A percentile compares a stretch with the other conserved stretches of the same genome.
Evolutionary conservation across 2,329 filamentous ascomycete species (phyloP).

Genomic region (Ascosphaera aggregata): DNA sequence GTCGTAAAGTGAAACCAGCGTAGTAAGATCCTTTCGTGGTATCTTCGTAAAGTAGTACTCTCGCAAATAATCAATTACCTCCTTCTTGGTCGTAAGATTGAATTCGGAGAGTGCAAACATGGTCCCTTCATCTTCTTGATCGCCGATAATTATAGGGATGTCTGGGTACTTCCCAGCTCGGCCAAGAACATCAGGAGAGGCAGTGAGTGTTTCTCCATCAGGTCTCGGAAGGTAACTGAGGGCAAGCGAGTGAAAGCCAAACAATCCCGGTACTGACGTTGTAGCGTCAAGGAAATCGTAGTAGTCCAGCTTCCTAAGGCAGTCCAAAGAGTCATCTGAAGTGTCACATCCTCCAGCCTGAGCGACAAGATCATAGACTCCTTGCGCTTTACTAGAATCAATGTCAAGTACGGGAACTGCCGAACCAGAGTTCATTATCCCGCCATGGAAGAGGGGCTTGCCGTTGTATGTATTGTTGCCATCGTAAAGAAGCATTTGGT

Average conservation of each 20-base stretch:
- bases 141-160: constrained; percentile 42
- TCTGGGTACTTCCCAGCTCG: constrained; percentile 29
- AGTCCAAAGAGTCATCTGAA: constrained; percentile 21
- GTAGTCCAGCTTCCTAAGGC: constrained; percentile 25
- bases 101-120: constrained; percentile 46
- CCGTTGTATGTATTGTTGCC: constrained; percentile 55
- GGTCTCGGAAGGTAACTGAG: constrained; percentile 54
- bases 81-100: constrained; percentile 38
- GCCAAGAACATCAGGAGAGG: constrained; percentile 38
- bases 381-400: constrained; percentile 42
- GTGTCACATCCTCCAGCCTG: constrained; percentile 21
- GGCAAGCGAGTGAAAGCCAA: constrained; percentile 44
- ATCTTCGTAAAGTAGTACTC: constrained; percentile 36
- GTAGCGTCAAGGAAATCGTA: constrained; percentile 32
- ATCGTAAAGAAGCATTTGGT: constrained; percentile 53
- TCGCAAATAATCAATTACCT: constrained; percentile 38
- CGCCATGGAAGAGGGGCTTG: constrained; percentile 48
- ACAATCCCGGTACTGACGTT: constrained; percentile 44
- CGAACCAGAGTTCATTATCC: constrained; percentile 55
- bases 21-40: constrained; percentile 25
- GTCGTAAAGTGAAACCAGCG: constrained; percentile 39
- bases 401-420: constrained; percentile 38
- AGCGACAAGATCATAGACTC: constrained; percentile 26
- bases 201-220: constrained; percentile 37
- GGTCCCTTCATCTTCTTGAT: constrained; percentile 63